Percentiles rank a stretch among this genome's conserved stretches.
These are phyloP conservation scores for Diaporthe vaccinii DNA, from an alignment of 2,329 filamentous ascomycete species.

Conservation along the genomic window DNA sequence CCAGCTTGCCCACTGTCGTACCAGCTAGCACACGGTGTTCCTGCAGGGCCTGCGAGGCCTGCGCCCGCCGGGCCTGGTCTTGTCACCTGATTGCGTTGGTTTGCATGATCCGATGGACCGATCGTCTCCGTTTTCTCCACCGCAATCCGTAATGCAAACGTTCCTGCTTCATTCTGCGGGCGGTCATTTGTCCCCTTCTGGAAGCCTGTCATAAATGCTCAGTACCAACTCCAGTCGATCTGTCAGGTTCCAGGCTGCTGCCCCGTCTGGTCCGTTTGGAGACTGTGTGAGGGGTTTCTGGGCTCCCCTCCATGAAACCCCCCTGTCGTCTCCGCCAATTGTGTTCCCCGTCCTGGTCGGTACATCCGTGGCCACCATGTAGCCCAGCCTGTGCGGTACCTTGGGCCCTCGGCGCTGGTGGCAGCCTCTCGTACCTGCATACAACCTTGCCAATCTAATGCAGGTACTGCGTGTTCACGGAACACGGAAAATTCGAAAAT, in stretches of 20 bases:
- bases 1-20: background rate
- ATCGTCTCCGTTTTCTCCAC: constrained; percentile 34
- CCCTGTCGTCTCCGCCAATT: constrained; percentile 32
- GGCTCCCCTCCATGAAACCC: constrained; percentile 17
- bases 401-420: constrained; percentile 24
- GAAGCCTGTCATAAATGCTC: constrained; percentile 37
- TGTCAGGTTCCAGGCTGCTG: constrained; percentile 35
- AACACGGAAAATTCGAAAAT: constrained; percentile 31
- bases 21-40: constrained; percentile 30
- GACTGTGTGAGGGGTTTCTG: constrained; percentile 38
- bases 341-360: constrained; percentile 40
- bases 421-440: constrained; percentile 37
- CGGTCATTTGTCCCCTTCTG: constrained; percentile 40
- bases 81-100: constrained; percentile 36
- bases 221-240: constrained; percentile 35
- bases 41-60: constrained; percentile 6
- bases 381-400: constrained; percentile 26
- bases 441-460: constrained; percentile 37
- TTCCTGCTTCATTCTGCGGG: constrained; percentile 34
- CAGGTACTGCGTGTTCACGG: constrained; percentile 36
- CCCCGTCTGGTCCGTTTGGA: constrained; percentile 23
- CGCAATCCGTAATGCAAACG: constrained; percentile 27
- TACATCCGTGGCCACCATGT: constrained; percentile 27
- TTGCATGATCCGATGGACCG: constrained; percentile 35
- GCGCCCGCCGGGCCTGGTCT: background rate